Percentiles rank a stretch among this genome's conserved stretches.
phyloP scores from a whole-genome alignment of 495 filamentous ascomycete genomes.

The Tuber magnatum region DNA sequence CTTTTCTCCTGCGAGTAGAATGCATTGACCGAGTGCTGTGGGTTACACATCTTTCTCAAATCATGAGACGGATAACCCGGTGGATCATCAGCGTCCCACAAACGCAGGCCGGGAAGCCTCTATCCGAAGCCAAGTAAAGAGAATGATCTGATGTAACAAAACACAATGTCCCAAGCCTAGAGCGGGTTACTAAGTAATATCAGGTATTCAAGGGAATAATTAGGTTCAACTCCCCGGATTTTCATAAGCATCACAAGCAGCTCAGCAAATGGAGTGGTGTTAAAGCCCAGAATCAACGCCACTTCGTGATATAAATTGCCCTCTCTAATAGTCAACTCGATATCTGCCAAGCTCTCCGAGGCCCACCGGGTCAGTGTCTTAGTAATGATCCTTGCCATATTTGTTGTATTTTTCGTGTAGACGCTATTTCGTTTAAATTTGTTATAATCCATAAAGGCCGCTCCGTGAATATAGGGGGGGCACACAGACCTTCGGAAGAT shows the following conservation, averaged over 20 bases:
- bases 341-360: not conserved
- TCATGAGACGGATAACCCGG: not conserved
- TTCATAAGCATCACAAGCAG: not conserved
- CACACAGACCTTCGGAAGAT: conserved; percentile 64
- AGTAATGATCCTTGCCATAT: conserved; percentile 74
- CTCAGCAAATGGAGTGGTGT: not conserved
- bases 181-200: not conserved
- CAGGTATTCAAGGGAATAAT: not conserved
- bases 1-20: not conserved
- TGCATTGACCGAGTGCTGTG: not conserved
- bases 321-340: not conserved
- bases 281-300: not conserved
- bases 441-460: not conserved
- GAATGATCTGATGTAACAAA: not conserved
- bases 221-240: too few species aligned
- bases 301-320: not conserved
- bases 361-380: not conserved
- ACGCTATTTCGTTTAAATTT: conserved; percentile 43
- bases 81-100: not conserved
- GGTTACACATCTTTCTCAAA: not conserved
- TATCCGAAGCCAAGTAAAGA: not conserved
- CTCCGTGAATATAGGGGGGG: not conserved
- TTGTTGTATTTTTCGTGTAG: conserved; percentile 96
- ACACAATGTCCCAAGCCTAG: not conserved
- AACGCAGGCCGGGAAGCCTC: not conserved